A percentile compares a stretch with the other conserved stretches of the same genome.
Conservation (phyloP, 345 rosid species). For the Linum lewisii region DNA sequence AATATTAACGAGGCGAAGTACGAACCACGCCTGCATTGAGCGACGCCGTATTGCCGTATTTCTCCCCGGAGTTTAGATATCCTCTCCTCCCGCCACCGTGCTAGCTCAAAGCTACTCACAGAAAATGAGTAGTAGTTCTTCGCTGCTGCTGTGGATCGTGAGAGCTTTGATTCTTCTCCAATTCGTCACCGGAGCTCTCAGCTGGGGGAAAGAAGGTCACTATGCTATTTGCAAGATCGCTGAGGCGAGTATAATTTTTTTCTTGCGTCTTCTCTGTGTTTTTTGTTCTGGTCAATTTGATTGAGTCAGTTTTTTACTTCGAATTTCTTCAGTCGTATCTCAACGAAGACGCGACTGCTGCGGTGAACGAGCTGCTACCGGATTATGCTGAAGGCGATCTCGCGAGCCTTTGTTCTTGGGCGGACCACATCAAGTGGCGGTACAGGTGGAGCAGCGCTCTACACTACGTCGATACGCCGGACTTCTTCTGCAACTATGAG, state of each 20-base stretch:
- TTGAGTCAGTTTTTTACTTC: neutral
- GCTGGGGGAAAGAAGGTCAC: conserved; percentile 90
- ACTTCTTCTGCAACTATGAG: conserved; percentile 72
- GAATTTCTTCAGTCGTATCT: conserved; percentile 42
- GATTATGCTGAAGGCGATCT: conserved; percentile 74
- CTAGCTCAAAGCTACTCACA: conserved; percentile 4
- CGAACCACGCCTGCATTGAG: too few species aligned
- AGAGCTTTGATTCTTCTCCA: conserved; percentile 40
- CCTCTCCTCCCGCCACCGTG: too few species aligned
- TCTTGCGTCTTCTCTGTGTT: neutral
- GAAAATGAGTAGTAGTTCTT: conserved; percentile 28
- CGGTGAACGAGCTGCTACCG: conserved; percentile 61
- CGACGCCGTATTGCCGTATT: too few species aligned
- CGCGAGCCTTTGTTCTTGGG: conserved; percentile 86
- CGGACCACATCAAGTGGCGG: conserved; percentile 62
- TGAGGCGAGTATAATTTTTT: conserved; percentile 51
- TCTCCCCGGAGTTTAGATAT: too few species aligned
- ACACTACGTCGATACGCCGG: conserved; percentile 90
- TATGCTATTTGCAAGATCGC: conserved; percentile 72
- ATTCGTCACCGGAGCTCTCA: conserved; percentile 39
- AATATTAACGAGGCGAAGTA: too few species aligned
- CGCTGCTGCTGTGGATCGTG: conserved; percentile 23
- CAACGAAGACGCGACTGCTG: conserved; percentile 52
- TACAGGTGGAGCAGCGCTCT: conserved; percentile 77
- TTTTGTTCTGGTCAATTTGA: neutral